Base-by-base conservation (phyloP, 805 yeast species). In the Wickerhamiella qilinensis region DNA sequence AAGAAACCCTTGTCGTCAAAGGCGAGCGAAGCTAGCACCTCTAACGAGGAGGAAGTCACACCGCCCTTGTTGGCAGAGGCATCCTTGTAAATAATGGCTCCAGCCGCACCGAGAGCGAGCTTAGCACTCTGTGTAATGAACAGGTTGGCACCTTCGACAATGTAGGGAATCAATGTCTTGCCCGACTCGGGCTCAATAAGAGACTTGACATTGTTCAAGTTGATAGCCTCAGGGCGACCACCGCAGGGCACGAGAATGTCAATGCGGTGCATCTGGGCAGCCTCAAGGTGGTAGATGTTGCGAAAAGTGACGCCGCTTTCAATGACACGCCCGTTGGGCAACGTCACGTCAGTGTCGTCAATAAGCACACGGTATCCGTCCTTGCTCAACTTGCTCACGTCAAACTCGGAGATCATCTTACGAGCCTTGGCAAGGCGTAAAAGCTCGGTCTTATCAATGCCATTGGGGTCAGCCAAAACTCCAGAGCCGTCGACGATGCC, bases 21-120 rank as follows among this genome's bases (percentile, higher is more conserved):
- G 2, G 94, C 78, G 43, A 88, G 72, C 2, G 98, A 88, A 8
- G 96, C 95, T 49, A 88, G 69, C 11, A 88, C 98, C 61, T 88
- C 98, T 50, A 83, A 67, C 2, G 96, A 86, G 2, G 96, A 85
- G 2, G 96, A 86, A 1, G 98, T 88, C 38, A 88, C 98, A 64
- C 98, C 98, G 54, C 98, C 98, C 63, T 88, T 88, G 64, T 88
- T 88, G 33, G 96, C 85, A 11, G 95, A 82, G 14, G 97, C 94
- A 65, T 88, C 98, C 60, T 91, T 91, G 64, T 83, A 82, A 38
- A 91, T 68, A 38, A 85, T 59, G 38, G 83, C 75, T 30, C 97
- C 97, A 24, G 93, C 91, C 33, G 69, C 64, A 62, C 91, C 98
- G 40, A 88, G 67, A 36, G 73, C 71, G 24, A 88, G 61, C 65